Evolutionary conservation across 1,284 basidiomycete species (phyloP), one percentile per base, ranked within the genome.

Genomic region (Trametes versicolor): DNA sequence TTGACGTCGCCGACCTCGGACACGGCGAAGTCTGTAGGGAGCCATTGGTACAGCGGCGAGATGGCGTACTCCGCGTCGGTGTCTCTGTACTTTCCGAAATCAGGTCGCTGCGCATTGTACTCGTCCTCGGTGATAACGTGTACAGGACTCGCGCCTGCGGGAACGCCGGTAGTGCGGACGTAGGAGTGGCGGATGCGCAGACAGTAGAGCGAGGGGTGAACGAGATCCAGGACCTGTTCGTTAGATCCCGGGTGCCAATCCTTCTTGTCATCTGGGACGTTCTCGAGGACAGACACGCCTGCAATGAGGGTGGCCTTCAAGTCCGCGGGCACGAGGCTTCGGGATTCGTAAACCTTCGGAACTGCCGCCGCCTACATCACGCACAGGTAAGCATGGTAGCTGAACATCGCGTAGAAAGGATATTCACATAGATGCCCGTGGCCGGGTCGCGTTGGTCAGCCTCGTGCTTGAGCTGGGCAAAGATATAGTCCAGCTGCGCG

Each of bases 391-490:
- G 45, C 12, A 21, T 8, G 5, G 4, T 32, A 49, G 29, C 34
- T 8, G 2, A 5, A n/a, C 17, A 15, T n/a, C 47, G 41, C 19
- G 45, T 6, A 7, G 10, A n/a, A 2, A 0, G 43, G 3, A 43
- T 4, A 7, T 54, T 58, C 7, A 67, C 77, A 65, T 75, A 80
- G 82, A 82, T 83, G 47, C 71, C 62, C 50, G 78, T 74, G 6
- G 70, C 64, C n/a, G 76, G 74, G 63, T 86, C 81, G 34, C 80
- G 71, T 10, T 85, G 75, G 7, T 72, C 66, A 36, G 78, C 80
- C 66, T 85, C 85, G 3, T 83, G 83, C 15, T 70, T 73, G 6
- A 87, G 74, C 69, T 87, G 83, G 55, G 83, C 81, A 10, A 86
- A 71, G 37, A 85, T 79, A 73, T 85, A 85, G 19, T 80, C 65